Evolutionary conservation across 2,329 filamentous ascomycete species (phyloP), one percentile per base, ranked within the genome.

Genomic region (Fusarium ambrosium): DNA sequence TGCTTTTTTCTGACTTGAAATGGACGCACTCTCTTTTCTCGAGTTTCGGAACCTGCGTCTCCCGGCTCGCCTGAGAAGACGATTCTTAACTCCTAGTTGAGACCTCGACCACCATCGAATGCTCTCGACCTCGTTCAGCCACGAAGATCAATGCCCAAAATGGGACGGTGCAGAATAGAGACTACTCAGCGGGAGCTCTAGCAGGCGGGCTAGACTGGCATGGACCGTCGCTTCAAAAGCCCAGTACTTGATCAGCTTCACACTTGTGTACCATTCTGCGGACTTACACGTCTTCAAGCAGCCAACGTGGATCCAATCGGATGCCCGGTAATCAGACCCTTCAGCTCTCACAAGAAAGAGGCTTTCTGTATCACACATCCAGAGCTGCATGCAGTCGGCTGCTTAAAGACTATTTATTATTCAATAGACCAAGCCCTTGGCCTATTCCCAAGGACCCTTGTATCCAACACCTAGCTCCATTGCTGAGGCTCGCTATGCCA

Each of bases 401-500:
- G 18, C 58, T 64, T 13, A 48, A 43, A 56, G 24, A 39, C 41
- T 16, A 56, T 71, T 27, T 71, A 72, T 72, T 71, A 72, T 72
- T 66, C 64, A 64, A 63, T 65, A 72, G 41, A 62, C 43, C 45
- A 41, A 22, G 69, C 59, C 60, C 36, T 60, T 10, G 36, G 24
- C 11, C 16, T 43, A 29, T 61, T 71, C 58, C 55, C 62, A 62
- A 62, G 55, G 51, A 43, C 41, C 64, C 37, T 61, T 69, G n/a
- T 39, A 29, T 69, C 70, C 71, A 59, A 72, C 66, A 60, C 70
- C 69, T 45, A 72, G 70, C 70, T 69, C 64, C 70, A 16, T 53
- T 72, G 60, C 70, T 72, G 58, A 62, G 64, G 71, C 61, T 66
- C 69, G 70, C 69, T 72, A 72, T 72, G 45, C 64, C 60, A 65